Conservation (phyloP, 768 basidiomycete species). For the Chiua virens region DNA sequence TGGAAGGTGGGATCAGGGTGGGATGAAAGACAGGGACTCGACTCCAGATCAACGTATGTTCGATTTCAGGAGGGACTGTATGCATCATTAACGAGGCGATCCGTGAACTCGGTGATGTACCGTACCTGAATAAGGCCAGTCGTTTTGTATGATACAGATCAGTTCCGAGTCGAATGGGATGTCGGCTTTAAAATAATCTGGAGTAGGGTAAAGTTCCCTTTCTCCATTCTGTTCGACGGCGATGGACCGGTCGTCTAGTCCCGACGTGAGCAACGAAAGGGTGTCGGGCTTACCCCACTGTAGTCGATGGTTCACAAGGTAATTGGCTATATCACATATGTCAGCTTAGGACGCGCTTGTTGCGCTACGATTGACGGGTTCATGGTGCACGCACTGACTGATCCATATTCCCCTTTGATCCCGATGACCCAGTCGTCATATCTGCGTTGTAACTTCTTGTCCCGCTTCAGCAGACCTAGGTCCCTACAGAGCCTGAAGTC, state of each 20-base stretch:
- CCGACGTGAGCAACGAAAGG: slow-evolving; percentile 57
- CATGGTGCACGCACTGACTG: slow-evolving; percentile 49
- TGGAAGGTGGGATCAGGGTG: slow-evolving; percentile 47
- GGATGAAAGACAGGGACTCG: slow-evolving; percentile 69
- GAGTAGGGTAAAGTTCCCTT: slow-evolving; percentile 15
- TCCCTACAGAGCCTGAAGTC: slow-evolving; percentile 47
- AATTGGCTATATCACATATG: slow-evolving; percentile 50
- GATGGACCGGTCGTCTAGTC: slow-evolving; percentile 39
- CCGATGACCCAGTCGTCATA: slow-evolving; percentile 60
- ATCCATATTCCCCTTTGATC: slow-evolving; percentile 61
- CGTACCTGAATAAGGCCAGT: slow-evolving; percentile 87
- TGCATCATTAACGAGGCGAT: neutral
- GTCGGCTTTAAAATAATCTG: slow-evolving; percentile 65
- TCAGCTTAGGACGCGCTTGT: neutral
- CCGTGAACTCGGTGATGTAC: neutral
- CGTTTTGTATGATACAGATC: slow-evolving; percentile 74
- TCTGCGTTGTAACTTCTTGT: slow-evolving; percentile 63
- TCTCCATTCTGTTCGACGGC: slow-evolving; percentile 9
- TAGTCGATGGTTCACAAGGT: slow-evolving; percentile 64
- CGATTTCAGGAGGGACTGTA: slow-evolving; percentile 66
- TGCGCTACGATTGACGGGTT: neutral
- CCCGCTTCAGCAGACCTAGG: slow-evolving; percentile 76
- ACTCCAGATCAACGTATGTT: slow-evolving; percentile 79
- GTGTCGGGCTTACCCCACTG: slow-evolving; percentile 76
- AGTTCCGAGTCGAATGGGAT: slow-evolving; percentile 48